Evolutionary conservation across 2,329 filamentous ascomycete species (phyloP).

Genomic region (Berkeleyomyces rouxiae): DNA sequence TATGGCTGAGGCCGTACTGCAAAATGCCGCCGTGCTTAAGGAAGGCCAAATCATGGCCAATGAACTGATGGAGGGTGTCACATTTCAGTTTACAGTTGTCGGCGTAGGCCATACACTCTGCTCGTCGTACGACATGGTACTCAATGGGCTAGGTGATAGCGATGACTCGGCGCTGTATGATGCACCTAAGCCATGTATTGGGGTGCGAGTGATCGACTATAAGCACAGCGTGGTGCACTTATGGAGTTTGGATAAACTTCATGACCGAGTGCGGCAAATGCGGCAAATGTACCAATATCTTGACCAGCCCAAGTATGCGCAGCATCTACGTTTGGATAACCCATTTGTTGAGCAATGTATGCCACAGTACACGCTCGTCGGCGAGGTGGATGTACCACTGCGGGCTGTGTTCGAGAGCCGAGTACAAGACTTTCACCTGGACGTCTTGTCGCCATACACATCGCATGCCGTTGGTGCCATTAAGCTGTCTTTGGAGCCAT

Average conservation of each 20-base stretch:
- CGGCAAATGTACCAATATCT: constrained; percentile 94
- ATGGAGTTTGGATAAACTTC: constrained; percentile 88
- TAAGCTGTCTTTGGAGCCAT: constrained; percentile 80
- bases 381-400: constrained; percentile 82
- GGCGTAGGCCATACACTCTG: constrained; percentile 76
- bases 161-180: constrained; percentile 66
- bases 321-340: constrained; percentile 83
- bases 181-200: constrained; percentile 76
- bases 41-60: constrained; percentile 98
- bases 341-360: constrained; percentile 84
- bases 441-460: constrained; percentile 85
- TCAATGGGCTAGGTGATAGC: constrained; percentile 80
- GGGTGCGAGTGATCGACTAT: constrained; percentile 80
- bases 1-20: constrained; percentile 83
- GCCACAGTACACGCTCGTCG: constrained; percentile 81
- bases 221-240: constrained; percentile 70
- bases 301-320: constrained; percentile 83
- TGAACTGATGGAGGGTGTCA: constrained; percentile 78
- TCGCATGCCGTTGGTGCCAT: constrained; percentile 81
- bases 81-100: constrained; percentile 88
- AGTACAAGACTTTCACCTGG: constrained; percentile 84
- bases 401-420: constrained; percentile 86
- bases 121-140: constrained; percentile 90
- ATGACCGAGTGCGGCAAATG: constrained; percentile 78
- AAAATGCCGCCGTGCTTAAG: constrained; percentile 75